Evolutionary conservation across 306 rosid genomes (phyloP), one percentile per base, ranked within the genome.

Genomic region (Ammopiptanthus mongolicus): DNA sequence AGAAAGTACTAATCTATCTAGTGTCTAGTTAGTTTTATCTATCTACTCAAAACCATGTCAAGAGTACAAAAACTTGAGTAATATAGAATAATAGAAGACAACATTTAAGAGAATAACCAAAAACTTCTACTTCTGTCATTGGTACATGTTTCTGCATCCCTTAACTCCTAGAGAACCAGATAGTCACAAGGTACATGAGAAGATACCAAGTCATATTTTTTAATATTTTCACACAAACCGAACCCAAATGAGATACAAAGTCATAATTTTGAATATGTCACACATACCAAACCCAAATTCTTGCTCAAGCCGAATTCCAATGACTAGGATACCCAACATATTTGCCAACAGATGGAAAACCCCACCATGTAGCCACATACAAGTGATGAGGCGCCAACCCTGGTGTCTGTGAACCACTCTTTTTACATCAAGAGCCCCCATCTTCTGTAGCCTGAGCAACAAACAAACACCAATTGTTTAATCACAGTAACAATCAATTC

Each of bases 321-420:
- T 90, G 59, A 92, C 86, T 8, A 95, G 86, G 80, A 95, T 89
- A 50, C 98, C 89, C 87, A 91, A 55, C 98, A 95, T 95, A 73
- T 95, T 91, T 65, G 97, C 91, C 69, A 91, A 59, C 6, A 95
- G 34, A 78, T 95, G 98, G 73, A 95, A 90, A 85, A 95, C 87
- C 29, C 98, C 98, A 52, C 70, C 98, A 82, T 91, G 98, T 74
- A 95, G 86, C 98, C 98, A 95, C 82, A 85, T 91, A 79, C 98
- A 90, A 52, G 89, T 71, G 28, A 95, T 65, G 66, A 95, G 96
- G 61, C 96, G 97, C 98, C 98, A 95, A 28, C 96, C 91, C 82
- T 95, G 93, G 82, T 90, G 86, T 29, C 78, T 63, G 42, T 84
- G 80, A 68, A 91, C 88, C 75, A 90, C 94, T 84, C 85, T 88